A percentile compares a stretch with the other conserved stretches of the same genome.
Conservation (phyloP, 1,284 basidiomycete genomes). For the Wallemia mellicola region DNA sequence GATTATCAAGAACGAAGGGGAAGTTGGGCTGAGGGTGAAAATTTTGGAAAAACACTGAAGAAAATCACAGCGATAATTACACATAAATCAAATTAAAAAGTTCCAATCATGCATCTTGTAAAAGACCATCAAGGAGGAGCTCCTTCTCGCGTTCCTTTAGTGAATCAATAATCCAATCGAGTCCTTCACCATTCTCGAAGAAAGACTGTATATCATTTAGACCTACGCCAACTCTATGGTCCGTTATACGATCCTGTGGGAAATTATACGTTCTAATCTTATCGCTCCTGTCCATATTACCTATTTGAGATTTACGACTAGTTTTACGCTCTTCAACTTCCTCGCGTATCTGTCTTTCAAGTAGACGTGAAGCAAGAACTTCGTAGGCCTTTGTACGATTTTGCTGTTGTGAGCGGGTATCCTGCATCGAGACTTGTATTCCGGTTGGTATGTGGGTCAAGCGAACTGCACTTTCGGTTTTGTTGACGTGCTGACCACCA, state of each 20-base stretch:
- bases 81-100: too few species aligned
- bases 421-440: conserved; percentile 91
- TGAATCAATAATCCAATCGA: not conserved
- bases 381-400: conserved; percentile 67
- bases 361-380: conserved; percentile 47
- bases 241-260: conserved; percentile 28
- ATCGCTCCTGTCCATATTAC: conserved; percentile 52
- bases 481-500: conserved; percentile 98
- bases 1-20: not conserved
- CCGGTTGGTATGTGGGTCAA: conserved; percentile 78
- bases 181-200: not conserved
- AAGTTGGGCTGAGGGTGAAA: not conserved
- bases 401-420: conserved; percentile 82
- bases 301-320: conserved; percentile 37
- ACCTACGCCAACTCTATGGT: not conserved
- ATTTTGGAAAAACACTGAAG: too few species aligned
- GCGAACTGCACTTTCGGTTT: conserved; percentile 93
- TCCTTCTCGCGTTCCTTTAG: too few species aligned
- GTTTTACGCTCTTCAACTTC: conserved; percentile 41
- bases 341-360: conserved; percentile 40
- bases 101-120: not conserved
- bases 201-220: not conserved
- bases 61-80: too few species aligned
- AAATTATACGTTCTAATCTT: conserved; percentile 85
- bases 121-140: not conserved